Evolutionary conservation across 352 stramenopile species (phyloP), one percentile per base, ranked within the genome.

Genomic region (Sclerospora graminicola): DNA sequence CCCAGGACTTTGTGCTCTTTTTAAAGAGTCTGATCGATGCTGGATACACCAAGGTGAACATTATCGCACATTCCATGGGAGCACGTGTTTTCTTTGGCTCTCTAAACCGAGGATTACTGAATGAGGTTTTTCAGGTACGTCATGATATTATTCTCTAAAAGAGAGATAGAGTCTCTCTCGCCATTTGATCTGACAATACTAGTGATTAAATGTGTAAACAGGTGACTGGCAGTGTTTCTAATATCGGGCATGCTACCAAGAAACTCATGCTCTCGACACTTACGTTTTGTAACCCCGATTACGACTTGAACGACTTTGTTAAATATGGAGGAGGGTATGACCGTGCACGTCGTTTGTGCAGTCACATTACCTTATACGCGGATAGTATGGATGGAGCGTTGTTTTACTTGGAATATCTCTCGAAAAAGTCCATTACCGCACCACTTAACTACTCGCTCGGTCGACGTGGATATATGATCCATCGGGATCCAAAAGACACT

Each of bases 271-370:
- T 82, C 4, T 60, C 64, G 10, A 90, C 51, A 13, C 65, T 94
- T 4, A 92, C 66, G 4, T 72, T 94, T 18, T 66, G 67, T 15
- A 92, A 94, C 33, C 75, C 80, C 3, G 80, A 92, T 49, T 94
- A 87, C 44, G 63, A 79, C 6, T 51, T 78, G 8, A 48, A 69
- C 15, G 67, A 76, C 27, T 94, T 92, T 44, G 55, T 66, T 1
- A 60, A 78, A 23, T 62, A 67, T 29, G 70, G 60, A 10, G 69
- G 69, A 34, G 60, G 46, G 0, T 94, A 87, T 6, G 21, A 26
- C 21, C 21, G 21, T 6, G 21, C 21, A 3, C 21, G 21, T 26
- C 21, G 21, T 7, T 26, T 26, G 4, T 26, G 21, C 21, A 26
- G 4, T 26, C 21, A 26, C 21, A 6, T 26, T 3, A 26, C 21